Evolutionary conservation across 225 moss, liverwort and hornwort genomes (phyloP).

Genomic region (Physcomitrium patens): DNA sequence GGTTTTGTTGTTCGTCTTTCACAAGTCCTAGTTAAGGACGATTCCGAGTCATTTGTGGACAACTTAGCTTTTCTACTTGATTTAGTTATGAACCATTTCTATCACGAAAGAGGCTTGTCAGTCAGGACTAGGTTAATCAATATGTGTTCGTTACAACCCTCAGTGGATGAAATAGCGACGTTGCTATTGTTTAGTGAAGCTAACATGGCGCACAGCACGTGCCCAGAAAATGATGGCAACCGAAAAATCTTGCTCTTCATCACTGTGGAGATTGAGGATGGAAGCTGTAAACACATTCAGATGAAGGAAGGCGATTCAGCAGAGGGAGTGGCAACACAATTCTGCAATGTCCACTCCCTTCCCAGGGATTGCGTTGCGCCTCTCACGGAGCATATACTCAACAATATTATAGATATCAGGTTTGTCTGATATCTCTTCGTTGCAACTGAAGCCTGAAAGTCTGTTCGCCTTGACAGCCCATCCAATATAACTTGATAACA

Average conservation of each 20-base stretch:
- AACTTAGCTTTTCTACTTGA: neutral
- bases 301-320: constrained; percentile 95
- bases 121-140: neutral
- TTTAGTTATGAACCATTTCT: constrained; percentile 13
- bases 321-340: constrained; percentile 76
- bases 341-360: constrained; percentile 72
- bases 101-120: neutral
- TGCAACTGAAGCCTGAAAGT: neutral
- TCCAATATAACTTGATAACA: neutral
- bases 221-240: constrained; percentile 60
- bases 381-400: constrained; percentile 83
- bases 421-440: constrained; percentile 31
- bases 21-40: neutral
- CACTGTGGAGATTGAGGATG: constrained; percentile 90
- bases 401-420: constrained; percentile 82
- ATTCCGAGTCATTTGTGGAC: constrained; percentile 17
- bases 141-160: neutral
- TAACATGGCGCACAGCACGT: neutral
- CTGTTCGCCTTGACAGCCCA: neutral
- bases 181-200: neutral
- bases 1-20: neutral
- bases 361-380: constrained; percentile 81
- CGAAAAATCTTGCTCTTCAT: constrained; percentile 78
- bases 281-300: constrained; percentile 72
- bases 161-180: neutral